Conservation (phyloP, 2,329 filamentous ascomycete genomes). For the Westerdykella sp. region DNA sequence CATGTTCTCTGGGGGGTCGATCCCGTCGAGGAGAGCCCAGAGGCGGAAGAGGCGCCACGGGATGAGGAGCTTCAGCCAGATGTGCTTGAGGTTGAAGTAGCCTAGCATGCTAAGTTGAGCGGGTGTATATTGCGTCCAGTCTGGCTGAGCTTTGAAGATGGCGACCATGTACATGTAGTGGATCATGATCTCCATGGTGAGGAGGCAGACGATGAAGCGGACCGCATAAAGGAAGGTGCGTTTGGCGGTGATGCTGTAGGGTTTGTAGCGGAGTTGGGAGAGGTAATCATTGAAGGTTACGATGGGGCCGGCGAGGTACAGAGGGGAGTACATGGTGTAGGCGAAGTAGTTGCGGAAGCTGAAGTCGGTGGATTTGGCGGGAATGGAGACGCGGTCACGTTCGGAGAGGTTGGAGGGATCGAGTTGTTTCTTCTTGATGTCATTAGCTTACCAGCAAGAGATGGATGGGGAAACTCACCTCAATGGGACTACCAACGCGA, state of each 20-base stretch:
- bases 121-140: slow-evolving; percentile 78
- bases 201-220: slow-evolving; percentile 71
- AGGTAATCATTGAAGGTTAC: slow-evolving; percentile 98
- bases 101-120: slow-evolving; percentile 84
- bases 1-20: slow-evolving; percentile 98
- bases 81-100: slow-evolving; percentile 92
- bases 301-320: slow-evolving; percentile 90
- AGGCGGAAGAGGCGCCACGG: slow-evolving; percentile 98
- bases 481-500: slow-evolving; percentile 57
- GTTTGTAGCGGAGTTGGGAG: slow-evolving; percentile 69
- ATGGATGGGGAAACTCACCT: slow-evolving; percentile 55
- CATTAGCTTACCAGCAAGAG: slow-evolving; percentile 49
- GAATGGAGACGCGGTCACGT: slow-evolving; percentile 72
- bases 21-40: slow-evolving; percentile 84
- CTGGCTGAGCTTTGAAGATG: slow-evolving; percentile 72
- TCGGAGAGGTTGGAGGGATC: slow-evolving; percentile 84
- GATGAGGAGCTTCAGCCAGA: slow-evolving; percentile 94
- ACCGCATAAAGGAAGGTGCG: slow-evolving; percentile 77
- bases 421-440: slow-evolving; percentile 90
- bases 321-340: slow-evolving; percentile 83
- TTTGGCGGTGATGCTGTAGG: slow-evolving; percentile 61
- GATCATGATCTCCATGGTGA: slow-evolving; percentile 78
- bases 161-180: slow-evolving; percentile 93
- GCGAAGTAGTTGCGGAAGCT: slow-evolving; percentile 81
- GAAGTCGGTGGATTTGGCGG: slow-evolving; percentile 66